Evolutionary conservation across 2,329 filamentous ascomycete species (phyloP).

Genomic region (Lanzia echinophila): DNA sequence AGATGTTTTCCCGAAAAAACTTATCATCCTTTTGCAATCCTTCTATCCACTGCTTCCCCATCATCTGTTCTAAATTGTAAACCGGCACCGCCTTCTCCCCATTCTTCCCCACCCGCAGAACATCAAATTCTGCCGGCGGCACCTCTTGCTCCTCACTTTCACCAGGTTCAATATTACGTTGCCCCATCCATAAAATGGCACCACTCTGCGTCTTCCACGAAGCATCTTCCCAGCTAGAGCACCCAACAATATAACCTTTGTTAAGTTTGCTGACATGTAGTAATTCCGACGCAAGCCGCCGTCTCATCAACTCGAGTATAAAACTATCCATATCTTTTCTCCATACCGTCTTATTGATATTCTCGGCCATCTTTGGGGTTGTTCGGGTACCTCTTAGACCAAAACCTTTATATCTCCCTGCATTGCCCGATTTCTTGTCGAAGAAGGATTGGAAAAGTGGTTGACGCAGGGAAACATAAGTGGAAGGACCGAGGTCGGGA

Average conservation of each 20-base stretch:
- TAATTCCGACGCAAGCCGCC: conserved; percentile 41
- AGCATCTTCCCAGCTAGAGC: conserved; percentile 39
- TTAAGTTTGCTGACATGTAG: conserved; percentile 32
- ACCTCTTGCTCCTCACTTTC: conserved; percentile 12
- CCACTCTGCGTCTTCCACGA: conserved; percentile 29
- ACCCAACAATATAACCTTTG: conserved; percentile 38
- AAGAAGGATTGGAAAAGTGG: background rate
- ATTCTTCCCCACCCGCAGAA: conserved; percentile 34
- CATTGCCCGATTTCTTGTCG: background rate
- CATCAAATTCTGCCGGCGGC: conserved; percentile 37
- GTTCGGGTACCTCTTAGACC: background rate
- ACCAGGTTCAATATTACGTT: background rate
- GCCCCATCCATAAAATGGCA: conserved; percentile 24
- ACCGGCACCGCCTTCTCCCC: conserved; percentile 36
- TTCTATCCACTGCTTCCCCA: conserved; percentile 42
- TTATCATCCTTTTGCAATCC: conserved; percentile 32
- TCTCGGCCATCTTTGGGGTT: background rate
- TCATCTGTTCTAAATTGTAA: conserved; percentile 45
- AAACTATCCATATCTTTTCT: conserved; percentile 50
- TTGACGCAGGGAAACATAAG: conserved; percentile 11
- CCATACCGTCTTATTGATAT: conserved; percentile 32
- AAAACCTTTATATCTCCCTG: background rate
- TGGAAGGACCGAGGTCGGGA: conserved; percentile 4
- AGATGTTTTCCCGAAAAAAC: conserved; percentile 28
- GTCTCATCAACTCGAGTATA: conserved; percentile 45